A percentile compares a stretch with the other conserved stretches of the same genome.
These are phyloP conservation scores for Leccinum rimulosum DNA, from an alignment of 768 basidiomycete genomes.

Conservation along the genomic window DNA sequence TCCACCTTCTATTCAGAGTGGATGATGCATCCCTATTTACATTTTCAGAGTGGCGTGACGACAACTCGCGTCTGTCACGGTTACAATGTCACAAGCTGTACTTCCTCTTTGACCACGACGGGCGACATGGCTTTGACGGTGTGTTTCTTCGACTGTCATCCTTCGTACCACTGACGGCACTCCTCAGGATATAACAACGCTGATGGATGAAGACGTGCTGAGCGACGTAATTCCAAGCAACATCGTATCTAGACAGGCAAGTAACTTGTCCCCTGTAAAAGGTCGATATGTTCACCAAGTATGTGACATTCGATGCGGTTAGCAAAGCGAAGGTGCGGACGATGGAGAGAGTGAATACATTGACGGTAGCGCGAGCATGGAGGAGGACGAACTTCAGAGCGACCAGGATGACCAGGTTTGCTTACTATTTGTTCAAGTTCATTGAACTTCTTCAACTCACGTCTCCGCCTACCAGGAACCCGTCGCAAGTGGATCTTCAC, in stretches of 20 bases:
- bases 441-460: slow-evolving; percentile 1
- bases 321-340: slow-evolving; percentile 68
- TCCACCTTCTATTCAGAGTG: background rate
- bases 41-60: slow-evolving; percentile 8
- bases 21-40: no score
- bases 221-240: slow-evolving; percentile 90
- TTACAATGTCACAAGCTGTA: slow-evolving; percentile 13
- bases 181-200: slow-evolving; percentile 13
- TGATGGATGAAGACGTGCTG: slow-evolving; percentile 74
- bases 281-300: slow-evolving; percentile 8
- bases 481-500: slow-evolving; percentile 25
- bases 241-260: slow-evolving; percentile 84
- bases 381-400: slow-evolving; percentile 62
- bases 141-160: slow-evolving; percentile 8
- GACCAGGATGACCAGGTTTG: slow-evolving; percentile 44
- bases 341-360: slow-evolving; percentile 69
- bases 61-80: slow-evolving; percentile 23
- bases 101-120: slow-evolving; percentile 23
- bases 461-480: slow-evolving; percentile 13
- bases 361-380: slow-evolving; percentile 51
- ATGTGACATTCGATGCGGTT: slow-evolving; percentile 25
- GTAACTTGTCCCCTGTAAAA: slow-evolving; percentile 14
- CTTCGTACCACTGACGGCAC: background rate
- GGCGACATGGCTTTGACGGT: slow-evolving; percentile 23
- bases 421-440: background rate